Conservation (phyloP, 768 basidiomycete species). For the Hemileccinum rubropunctum region DNA sequence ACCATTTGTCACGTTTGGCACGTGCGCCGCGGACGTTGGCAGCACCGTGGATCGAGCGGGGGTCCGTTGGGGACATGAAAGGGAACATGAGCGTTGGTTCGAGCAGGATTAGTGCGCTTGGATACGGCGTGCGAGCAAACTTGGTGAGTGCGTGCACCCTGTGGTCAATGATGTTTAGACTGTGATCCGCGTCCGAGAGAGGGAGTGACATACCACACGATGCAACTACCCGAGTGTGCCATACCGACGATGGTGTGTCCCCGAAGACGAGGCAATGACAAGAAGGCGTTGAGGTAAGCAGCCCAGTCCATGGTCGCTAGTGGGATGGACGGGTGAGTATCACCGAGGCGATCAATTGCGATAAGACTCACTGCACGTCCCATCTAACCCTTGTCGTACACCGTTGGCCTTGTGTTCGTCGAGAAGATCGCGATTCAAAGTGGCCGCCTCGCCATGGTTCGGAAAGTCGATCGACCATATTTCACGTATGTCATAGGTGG, state of each 20-base stretch:
- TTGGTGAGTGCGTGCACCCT: slow-evolving; percentile 23
- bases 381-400: background rate
- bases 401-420: slow-evolving; percentile 20
- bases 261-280: slow-evolving; percentile 22
- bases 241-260: slow-evolving; percentile 24
- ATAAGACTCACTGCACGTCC: slow-evolving; percentile 21
- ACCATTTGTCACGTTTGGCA: slow-evolving; percentile 27
- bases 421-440: slow-evolving; percentile 28
- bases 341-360: background rate
- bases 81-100: slow-evolving; percentile 35
- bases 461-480: slow-evolving; percentile 37
- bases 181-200: background rate
- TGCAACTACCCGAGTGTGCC: slow-evolving; percentile 31
- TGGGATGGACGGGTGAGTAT: background rate
- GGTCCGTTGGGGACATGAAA: slow-evolving; percentile 23
- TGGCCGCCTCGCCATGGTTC: slow-evolving; percentile 36
- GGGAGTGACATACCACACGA: slow-evolving; percentile 17
- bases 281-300: slow-evolving; percentile 24
- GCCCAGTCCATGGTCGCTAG: slow-evolving; percentile 24
- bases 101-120: slow-evolving; percentile 21
- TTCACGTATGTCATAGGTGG: slow-evolving; percentile 25
- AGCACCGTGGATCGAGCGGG: slow-evolving; percentile 27
- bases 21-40: slow-evolving; percentile 29
- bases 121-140: slow-evolving; percentile 8
- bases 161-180: background rate